Conservation (phyloP, 78 protist genomes). For the Bigelowiella natans region DNA sequence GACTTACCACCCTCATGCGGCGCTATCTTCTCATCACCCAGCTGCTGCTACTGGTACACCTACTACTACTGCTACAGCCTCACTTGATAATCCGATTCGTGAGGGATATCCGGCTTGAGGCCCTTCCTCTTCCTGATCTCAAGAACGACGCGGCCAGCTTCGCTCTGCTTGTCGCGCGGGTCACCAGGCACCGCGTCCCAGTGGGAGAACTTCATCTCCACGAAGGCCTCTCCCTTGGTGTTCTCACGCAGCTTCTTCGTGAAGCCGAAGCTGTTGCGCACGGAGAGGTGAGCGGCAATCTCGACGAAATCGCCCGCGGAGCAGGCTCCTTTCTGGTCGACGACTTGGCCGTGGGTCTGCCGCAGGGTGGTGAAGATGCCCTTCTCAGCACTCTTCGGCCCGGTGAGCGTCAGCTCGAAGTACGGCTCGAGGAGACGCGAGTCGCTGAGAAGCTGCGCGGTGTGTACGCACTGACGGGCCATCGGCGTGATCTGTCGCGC, state of each 20-base stretch:
- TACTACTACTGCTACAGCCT: too few species aligned
- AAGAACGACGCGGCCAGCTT: not conserved
- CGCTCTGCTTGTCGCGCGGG: not conserved
- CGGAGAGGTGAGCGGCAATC: not conserved
- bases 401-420: constrained; percentile 77
- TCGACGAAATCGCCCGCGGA: not conserved
- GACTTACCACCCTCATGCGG: too few species aligned
- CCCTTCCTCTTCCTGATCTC: not conserved
- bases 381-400: constrained; percentile 72
- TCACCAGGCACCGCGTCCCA: not conserved
- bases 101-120: not conserved
- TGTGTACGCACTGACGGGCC: constrained; percentile 33
- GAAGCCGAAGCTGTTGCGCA: not conserved
- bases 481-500: constrained; percentile 51
- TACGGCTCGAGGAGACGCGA: constrained; percentile 54
- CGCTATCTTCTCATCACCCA: too few species aligned
- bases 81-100: not conserved
- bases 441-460: constrained; percentile 32
- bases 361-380: constrained; percentile 81
- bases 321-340: constrained; percentile 69
- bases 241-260: not conserved
- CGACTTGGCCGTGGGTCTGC: constrained; percentile 79
- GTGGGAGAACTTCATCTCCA: not conserved
- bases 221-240: not conserved
- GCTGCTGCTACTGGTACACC: too few species aligned